Evolutionary conservation across 2,329 filamentous ascomycete genomes (phyloP).

Genomic region (Talaromyces sp.): DNA sequence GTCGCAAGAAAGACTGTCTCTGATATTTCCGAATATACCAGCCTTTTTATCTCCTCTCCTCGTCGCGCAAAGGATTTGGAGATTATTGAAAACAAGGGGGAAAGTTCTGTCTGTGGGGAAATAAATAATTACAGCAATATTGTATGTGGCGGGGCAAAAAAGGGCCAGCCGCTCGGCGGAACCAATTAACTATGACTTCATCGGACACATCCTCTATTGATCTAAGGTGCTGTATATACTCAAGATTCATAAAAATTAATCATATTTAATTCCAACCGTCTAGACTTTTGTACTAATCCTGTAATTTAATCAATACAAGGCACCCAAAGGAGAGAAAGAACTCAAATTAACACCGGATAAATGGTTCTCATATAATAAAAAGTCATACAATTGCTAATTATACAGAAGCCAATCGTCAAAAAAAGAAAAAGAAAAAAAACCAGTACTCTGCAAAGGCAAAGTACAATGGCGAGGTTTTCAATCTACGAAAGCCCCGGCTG

Average conservation of each 20-base stretch:
- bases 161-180: no score
- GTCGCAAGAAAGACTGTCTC: neutral
- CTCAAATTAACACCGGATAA: neutral
- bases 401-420: conserved; percentile 1
- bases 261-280: neutral
- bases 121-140: no score
- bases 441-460: neutral
- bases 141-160: neutral
- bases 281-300: neutral
- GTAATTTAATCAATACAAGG: neutral
- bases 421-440: neutral
- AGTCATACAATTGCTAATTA: conserved; percentile 1
- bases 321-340: neutral
- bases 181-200: neutral
- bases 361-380: neutral
- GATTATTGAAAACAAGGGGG: neutral
- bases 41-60: neutral
- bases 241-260: neutral
- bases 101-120: neutral
- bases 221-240: no score
- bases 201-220: neutral
- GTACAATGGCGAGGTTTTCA: neutral
- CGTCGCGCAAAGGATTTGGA: neutral
- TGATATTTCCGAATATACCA: neutral
- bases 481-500: neutral